These are phyloP conservation scores for Wilcoxina mikolae DNA, from an alignment of 495 filamentous ascomycete genomes.

Conservation along the genomic window DNA sequence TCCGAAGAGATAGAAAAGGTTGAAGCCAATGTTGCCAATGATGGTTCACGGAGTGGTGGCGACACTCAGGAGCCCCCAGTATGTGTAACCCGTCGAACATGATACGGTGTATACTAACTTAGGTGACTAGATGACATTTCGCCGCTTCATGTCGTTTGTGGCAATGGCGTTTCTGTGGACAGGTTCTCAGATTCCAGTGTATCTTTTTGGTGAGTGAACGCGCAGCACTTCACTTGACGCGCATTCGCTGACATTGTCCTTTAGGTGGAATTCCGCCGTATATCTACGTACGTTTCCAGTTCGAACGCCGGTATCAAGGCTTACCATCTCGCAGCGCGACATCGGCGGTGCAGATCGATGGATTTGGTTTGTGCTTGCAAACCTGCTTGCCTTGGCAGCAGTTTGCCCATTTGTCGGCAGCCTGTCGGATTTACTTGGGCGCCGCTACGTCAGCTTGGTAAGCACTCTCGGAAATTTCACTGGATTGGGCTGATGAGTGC, in stretches of 20 bases:
- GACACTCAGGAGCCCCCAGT: too few relatives aligned
- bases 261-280: conserved; percentile 47
- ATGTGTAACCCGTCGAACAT: too few relatives aligned
- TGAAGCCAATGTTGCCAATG: too few relatives aligned
- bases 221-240: not conserved
- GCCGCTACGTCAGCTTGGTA: conserved; percentile 48
- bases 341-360: conserved; percentile 53
- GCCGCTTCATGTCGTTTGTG: conserved; percentile 4
- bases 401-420: conserved; percentile 61
- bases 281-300: conserved; percentile 36
- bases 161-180: conserved; percentile 6
- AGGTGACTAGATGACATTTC: conserved; percentile 1
- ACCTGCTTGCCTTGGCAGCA: conserved; percentile 51
- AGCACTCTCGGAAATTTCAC: not conserved
- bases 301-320: not conserved
- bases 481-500: not conserved
- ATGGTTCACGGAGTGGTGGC: too few relatives aligned
- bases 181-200: conserved; percentile 4
- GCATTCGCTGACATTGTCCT: not conserved
- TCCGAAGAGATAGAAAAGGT: too few relatives aligned
- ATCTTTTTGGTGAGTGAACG: not conserved
- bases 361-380: conserved; percentile 59
- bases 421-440: conserved; percentile 53
- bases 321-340: conserved; percentile 22
- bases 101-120: not conserved